Base-by-base conservation (phyloP, 768 basidiomycete genomes). In the Xerocomellus chrysenteron region DNA sequence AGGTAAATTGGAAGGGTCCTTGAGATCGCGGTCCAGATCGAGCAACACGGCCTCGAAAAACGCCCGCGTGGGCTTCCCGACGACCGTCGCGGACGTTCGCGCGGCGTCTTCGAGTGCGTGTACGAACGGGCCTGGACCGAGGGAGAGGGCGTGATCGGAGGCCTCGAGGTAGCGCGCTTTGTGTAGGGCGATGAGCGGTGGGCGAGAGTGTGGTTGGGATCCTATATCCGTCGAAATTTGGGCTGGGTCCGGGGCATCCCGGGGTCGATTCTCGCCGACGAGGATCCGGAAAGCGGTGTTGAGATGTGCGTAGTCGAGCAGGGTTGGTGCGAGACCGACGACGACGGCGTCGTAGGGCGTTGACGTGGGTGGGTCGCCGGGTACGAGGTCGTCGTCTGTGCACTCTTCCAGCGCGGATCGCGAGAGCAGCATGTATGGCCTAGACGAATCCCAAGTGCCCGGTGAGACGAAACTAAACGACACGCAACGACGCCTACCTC, bases 41-140 rank as follows among this genome's bases (percentile, higher is more conserved):
- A 65, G 62, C 41, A 90, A 75, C 13, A 82, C 83, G 10, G 79
- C 71, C 56, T 85, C 73, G 60, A 87, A 89, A 64, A 90, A 89
- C 1, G 70, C 61, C 16, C 73, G 73, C 0, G 77, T 78, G 0
- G 88, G 87, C 64, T 90, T 90, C 2, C 88, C 88, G 5, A 90
- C 79, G 19, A 84, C 73, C 44, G 76, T 76, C 0, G 86, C 83
- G 12, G 75, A 59, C 36, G 73, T 65, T 0, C 76, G 79, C 0
- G 80, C 57, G 1, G 86, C 85, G 16, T 72, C 68, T 63, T 89
- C 86, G 14, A 90, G 75, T 0, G 83, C 86, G 2, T 75, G 68
- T 17, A 90, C 80, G 62, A 90, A 90, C 3, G 87, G 85, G 0
- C 88, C 87, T 0, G 86, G 85, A 2, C 88, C 88, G 13, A 89